These are phyloP conservation scores for Coleophoma cylindrospora DNA, from an alignment of 2,329 filamentous ascomycete species.

Conservation along the genomic window DNA sequence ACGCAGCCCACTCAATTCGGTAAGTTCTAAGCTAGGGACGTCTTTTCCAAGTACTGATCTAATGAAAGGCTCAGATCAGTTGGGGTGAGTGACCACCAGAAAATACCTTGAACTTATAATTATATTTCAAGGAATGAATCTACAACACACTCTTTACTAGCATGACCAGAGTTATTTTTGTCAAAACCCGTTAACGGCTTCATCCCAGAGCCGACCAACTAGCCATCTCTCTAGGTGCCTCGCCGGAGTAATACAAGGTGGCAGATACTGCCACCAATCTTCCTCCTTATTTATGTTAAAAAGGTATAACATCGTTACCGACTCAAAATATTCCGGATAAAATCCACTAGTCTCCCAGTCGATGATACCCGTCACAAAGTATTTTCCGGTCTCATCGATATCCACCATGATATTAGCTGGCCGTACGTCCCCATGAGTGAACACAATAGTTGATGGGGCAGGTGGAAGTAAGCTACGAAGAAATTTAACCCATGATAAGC, in stretches of 20 bases:
- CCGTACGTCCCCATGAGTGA: slow-evolving; percentile 11
- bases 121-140: not conserved
- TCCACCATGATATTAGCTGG: slow-evolving; percentile 13
- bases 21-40: no score
- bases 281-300: not conserved
- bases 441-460: not conserved
- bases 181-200: not conserved
- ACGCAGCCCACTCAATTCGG: no score
- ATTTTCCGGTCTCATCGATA: slow-evolving; percentile 2
- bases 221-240: slow-evolving; percentile 1
- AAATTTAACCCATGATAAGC: slow-evolving; percentile 4
- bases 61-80: no score
- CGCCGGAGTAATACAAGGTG: slow-evolving; percentile 3
- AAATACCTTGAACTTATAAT: slow-evolving; percentile 5
- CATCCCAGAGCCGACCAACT: slow-evolving; percentile 1
- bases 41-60: no score
- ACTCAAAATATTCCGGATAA: slow-evolving; percentile 11
- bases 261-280: slow-evolving; percentile 6
- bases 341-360: slow-evolving; percentile 12
- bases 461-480: slow-evolving; percentile 8
- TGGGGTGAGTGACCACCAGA: no score
- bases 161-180: not conserved
- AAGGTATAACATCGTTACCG: not conserved
- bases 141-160: not conserved
- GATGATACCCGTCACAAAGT: slow-evolving; percentile 9